phyloP scores from a whole-genome alignment of 2,329 filamentous ascomycete genomes.

The Penicillium thymicola region DNA sequence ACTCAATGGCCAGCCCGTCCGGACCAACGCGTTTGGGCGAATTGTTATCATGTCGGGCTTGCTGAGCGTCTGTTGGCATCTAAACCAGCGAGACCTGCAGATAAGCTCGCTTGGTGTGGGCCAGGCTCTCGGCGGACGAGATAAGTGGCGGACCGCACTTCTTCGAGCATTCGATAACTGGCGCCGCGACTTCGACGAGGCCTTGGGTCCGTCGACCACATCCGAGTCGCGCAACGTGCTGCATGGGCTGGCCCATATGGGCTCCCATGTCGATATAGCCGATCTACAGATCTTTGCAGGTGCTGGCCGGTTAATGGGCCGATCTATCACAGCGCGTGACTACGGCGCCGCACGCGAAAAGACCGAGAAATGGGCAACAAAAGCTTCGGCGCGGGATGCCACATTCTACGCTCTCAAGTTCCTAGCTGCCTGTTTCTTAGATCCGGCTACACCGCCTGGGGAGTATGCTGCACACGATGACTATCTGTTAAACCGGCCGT shows the following conservation, averaged over 20 bases:
- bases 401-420: constrained; percentile 91
- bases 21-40: constrained; percentile 89
- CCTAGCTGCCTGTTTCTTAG: constrained; percentile 71
- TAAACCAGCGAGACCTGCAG: constrained; percentile 93
- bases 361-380: constrained; percentile 82
- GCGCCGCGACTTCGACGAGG: constrained; percentile 87
- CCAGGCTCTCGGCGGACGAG: constrained; percentile 76
- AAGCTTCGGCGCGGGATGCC: constrained; percentile 82
- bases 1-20: constrained; percentile 77
- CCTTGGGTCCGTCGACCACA: constrained; percentile 66
- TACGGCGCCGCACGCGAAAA: constrained; percentile 73
- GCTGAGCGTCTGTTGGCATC: constrained; percentile 92
- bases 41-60: constrained; percentile 92
- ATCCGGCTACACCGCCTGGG: constrained; percentile 32
- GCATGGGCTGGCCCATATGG: constrained; percentile 94
- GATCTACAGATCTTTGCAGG: constrained; percentile 95
- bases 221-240: constrained; percentile 82
- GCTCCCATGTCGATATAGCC: constrained; percentile 95
- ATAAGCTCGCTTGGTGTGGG: constrained; percentile 81
- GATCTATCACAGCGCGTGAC: constrained; percentile 78
- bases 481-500: constrained; percentile 83
- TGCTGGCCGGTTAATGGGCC: constrained; percentile 77
- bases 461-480: constrained; percentile 83
- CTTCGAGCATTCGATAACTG: constrained; percentile 89
- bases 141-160: constrained; percentile 84